These are phyloP conservation scores for Hamamelis virginiana DNA, from an alignment of 164 flowering plant species.

Conservation along the genomic window DNA sequence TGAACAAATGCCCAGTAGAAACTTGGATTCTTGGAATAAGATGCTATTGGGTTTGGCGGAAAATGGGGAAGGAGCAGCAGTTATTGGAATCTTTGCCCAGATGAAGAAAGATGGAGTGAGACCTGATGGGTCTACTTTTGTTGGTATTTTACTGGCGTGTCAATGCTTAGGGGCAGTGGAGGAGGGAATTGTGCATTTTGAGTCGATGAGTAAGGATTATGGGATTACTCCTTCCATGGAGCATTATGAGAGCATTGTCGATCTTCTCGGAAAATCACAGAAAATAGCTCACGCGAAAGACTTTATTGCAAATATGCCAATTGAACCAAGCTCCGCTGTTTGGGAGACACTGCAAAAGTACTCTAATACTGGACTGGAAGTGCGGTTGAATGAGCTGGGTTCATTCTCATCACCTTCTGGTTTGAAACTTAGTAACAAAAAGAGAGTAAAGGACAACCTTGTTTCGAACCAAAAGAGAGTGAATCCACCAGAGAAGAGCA, in stretches of 20 bases:
- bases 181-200: slow-evolving; percentile 32
- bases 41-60: slow-evolving; percentile 25
- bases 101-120: slow-evolving; percentile 24
- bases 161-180: slow-evolving; percentile 27
- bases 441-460: slow-evolving; percentile 17
- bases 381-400: slow-evolving; percentile 10
- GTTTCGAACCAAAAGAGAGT: slow-evolving; percentile 12
- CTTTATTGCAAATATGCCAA: slow-evolving; percentile 38
- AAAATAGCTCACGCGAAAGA: slow-evolving; percentile 35
- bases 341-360: slow-evolving; percentile 28
- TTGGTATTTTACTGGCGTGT: slow-evolving; percentile 42
- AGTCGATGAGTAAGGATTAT: slow-evolving; percentile 35
- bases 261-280: slow-evolving; percentile 37
- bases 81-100: slow-evolving; percentile 20
- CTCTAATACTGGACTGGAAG: slow-evolving; percentile 7
- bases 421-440: slow-evolving; percentile 25
- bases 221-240: slow-evolving; percentile 38
- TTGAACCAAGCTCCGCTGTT: slow-evolving; percentile 28
- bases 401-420: slow-evolving; percentile 16
- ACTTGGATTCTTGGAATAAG: slow-evolving; percentile 29
- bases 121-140: slow-evolving; percentile 34
- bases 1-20: slow-evolving; percentile 29
- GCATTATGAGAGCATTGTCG: slow-evolving; percentile 37
- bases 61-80: slow-evolving; percentile 27
- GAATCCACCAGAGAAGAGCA: slow-evolving; percentile 25